Conservation (phyloP, 805 yeast species). For the Henningerozyma blattae region DNA sequence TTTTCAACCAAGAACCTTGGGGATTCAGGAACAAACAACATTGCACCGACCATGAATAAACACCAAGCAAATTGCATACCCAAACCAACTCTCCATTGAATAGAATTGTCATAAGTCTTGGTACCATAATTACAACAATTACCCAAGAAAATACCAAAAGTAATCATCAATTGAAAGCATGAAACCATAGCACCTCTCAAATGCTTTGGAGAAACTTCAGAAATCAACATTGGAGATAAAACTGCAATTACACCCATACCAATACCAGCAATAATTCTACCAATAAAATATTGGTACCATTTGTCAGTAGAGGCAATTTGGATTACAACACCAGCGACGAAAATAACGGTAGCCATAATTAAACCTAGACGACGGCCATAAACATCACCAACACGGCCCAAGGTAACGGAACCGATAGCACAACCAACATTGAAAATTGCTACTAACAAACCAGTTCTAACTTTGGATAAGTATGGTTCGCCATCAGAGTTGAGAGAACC, state of each 20-base stretch:
- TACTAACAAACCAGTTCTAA: conserved; percentile 43
- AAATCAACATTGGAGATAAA: conserved; percentile 59
- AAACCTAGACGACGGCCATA: conserved; percentile 1
- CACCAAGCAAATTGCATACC: conserved; percentile 42
- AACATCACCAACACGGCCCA: background rate
- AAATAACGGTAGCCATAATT: conserved; percentile 4
- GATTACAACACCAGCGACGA: conserved; percentile 31
- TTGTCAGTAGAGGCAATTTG: conserved; percentile 43
- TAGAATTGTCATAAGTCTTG: conserved; percentile 46
- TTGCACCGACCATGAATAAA: conserved; percentile 24
- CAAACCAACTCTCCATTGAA: conserved; percentile 63
- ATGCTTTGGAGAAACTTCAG: conserved; percentile 29
- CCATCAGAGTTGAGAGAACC: conserved; percentile 38
- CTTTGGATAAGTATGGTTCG: conserved; percentile 28
- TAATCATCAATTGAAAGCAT: conserved; percentile 56
- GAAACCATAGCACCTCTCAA: conserved; percentile 67
- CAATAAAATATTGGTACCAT: conserved; percentile 67
- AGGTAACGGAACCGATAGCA: conserved; percentile 32
- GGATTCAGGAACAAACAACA: conserved; percentile 53
- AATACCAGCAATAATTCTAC: conserved; percentile 59
- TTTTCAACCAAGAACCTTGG: conserved; percentile 52
- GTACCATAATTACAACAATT: conserved; percentile 64
- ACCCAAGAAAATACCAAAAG: conserved; percentile 64
- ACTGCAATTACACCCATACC: conserved; percentile 74
- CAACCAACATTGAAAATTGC: conserved; percentile 60